Evolutionary conservation across 768 basidiomycete species (phyloP).

Genomic region (Panaeolus papilionaceus): DNA sequence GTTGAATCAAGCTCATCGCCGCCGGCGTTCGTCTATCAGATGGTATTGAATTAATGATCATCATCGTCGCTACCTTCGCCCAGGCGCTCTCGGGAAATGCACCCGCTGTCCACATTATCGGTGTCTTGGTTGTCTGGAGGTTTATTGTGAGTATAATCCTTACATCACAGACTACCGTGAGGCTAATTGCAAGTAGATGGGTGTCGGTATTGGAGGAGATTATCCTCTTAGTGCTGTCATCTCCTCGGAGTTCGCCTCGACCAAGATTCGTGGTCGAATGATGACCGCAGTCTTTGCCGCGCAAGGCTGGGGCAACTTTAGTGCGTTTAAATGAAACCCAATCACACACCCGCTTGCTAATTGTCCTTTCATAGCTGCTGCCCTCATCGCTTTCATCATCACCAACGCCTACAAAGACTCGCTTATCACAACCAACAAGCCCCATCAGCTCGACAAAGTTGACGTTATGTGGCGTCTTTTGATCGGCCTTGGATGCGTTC

Average conservation of each 20-base stretch:
- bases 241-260: conserved; percentile 87
- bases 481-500: conserved; percentile 88
- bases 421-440: conserved; percentile 45
- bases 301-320: conserved; percentile 89
- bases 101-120: conserved; percentile 73
- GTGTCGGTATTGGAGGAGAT: conserved; percentile 88
- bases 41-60: conserved; percentile 80
- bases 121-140: conserved; percentile 83
- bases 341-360: conserved; percentile 4
- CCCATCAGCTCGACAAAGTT: conserved; percentile 45
- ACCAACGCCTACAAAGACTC: conserved; percentile 71
- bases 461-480: conserved; percentile 88
- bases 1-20: conserved; percentile 10
- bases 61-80: conserved; percentile 79
- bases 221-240: conserved; percentile 89
- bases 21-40: conserved; percentile 41
- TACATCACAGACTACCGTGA: not conserved
- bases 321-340: conserved; percentile 41
- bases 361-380: conserved; percentile 50
- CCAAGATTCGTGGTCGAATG: conserved; percentile 78
- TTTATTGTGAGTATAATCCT: conserved; percentile 56
- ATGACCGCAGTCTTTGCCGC: conserved; percentile 89
- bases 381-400: conserved; percentile 68
- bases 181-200: conserved; percentile 52
- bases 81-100: conserved; percentile 78